A percentile compares a stretch with the other conserved stretches of the same genome.
These are phyloP conservation scores for Aspergillus eucalypticola DNA, from an alignment of 2,329 filamentous ascomycete species.

Conservation along the genomic window DNA sequence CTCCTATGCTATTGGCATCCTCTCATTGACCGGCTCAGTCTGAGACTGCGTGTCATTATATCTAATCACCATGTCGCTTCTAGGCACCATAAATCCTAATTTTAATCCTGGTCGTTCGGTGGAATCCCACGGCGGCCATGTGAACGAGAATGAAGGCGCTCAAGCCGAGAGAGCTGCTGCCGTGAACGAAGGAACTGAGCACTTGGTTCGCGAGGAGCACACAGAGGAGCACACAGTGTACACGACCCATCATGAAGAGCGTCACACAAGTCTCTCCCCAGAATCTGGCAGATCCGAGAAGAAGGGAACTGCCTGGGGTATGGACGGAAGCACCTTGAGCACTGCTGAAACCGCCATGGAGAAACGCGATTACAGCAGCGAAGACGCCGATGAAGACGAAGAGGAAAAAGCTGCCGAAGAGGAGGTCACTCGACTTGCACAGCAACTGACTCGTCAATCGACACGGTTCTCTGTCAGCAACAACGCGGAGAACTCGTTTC, in stretches of 20 bases:
- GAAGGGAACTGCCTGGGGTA: not conserved
- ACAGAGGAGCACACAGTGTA: not conserved
- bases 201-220: not conserved
- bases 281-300: not conserved
- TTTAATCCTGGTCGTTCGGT: constrained; percentile 22
- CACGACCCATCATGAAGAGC: constrained; percentile 15
- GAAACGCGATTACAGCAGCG: constrained; percentile 16
- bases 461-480: constrained; percentile 29
- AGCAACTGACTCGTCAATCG: constrained; percentile 38
- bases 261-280: not conserved
- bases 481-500: constrained; percentile 37
- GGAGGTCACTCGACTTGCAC: constrained; percentile 37
- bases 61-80: constrained; percentile 33
- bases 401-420: constrained; percentile 30
- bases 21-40: constrained; percentile 9
- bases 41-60: constrained; percentile 19
- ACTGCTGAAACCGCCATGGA: constrained; percentile 32
- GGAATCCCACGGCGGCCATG: constrained; percentile 14
- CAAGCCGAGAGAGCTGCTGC: constrained; percentile 3
- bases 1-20: constrained; percentile 8
- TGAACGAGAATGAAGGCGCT: constrained; percentile 12
- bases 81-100: constrained; percentile 37
- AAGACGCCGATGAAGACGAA: constrained; percentile 25
- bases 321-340: constrained; percentile 26
- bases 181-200: constrained; percentile 5